Conservation (phyloP, 805 yeast species). For the Spathaspora passalidarum region DNA sequence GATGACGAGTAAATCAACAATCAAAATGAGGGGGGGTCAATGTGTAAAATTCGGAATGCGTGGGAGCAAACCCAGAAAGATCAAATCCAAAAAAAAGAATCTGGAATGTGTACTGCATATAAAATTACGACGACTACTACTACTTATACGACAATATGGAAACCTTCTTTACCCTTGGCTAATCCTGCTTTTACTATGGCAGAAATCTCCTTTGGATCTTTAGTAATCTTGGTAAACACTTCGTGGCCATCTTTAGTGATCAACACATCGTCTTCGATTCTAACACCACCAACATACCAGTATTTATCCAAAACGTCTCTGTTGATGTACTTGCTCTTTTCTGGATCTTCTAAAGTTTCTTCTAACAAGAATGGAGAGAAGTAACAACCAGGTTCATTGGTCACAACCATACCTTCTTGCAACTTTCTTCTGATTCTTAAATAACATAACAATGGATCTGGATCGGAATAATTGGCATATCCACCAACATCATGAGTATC, state of each 20-base stretch:
- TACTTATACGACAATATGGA: conserved; percentile 50
- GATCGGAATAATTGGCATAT: conserved; percentile 76
- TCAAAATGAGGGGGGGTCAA: too few relatives aligned
- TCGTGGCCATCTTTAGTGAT: conserved; percentile 77
- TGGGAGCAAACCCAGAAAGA: too few relatives aligned
- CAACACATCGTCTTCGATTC: conserved; percentile 90
- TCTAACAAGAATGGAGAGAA: conserved; percentile 81
- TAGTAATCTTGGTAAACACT: conserved; percentile 77
- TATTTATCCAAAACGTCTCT: conserved; percentile 67
- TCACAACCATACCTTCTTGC: conserved; percentile 76
- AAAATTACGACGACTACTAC: too few relatives aligned
- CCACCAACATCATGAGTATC: conserved; percentile 98
- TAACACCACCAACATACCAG: conserved; percentile 92
- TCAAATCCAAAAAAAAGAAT: too few relatives aligned
- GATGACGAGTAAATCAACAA: too few relatives aligned
- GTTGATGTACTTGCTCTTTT: conserved; percentile 57
- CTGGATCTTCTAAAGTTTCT: conserved; percentile 49
- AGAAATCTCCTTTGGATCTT: conserved; percentile 80
- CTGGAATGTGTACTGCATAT: too few relatives aligned
- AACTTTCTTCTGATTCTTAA: conserved; percentile 77
- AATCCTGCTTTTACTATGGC: conserved; percentile 71
- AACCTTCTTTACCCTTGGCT: conserved; percentile 43
- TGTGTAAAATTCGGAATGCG: too few relatives aligned
- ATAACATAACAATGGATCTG: conserved; percentile 71
- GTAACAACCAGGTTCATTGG: conserved; percentile 94